Evolutionary conservation across 2,329 filamentous ascomycete genomes (phyloP).

Genomic region (Phialophora chinensis): DNA sequence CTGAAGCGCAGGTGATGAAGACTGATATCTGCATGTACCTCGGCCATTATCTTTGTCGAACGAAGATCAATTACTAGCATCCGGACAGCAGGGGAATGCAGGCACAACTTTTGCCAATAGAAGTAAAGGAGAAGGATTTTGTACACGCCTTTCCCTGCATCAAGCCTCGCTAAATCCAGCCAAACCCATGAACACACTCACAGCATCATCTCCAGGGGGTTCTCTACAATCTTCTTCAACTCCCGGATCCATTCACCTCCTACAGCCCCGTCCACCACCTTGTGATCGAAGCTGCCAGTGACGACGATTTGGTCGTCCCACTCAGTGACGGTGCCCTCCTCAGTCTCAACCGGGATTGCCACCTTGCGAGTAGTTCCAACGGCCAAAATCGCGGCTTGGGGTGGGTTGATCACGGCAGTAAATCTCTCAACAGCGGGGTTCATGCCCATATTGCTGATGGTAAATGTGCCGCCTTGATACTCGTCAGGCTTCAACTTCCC

Average conservation of each 20-base stretch:
- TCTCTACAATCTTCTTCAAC: constrained; percentile 97
- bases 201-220: constrained; percentile 91
- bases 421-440: constrained; percentile 95
- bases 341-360: constrained; percentile 80
- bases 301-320: constrained; percentile 98
- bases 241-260: constrained; percentile 96
- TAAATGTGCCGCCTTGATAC: constrained; percentile 98
- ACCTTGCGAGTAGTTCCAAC: constrained; percentile 97
- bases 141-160: constrained; percentile 35
- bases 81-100: constrained; percentile 16
- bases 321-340: constrained; percentile 79
- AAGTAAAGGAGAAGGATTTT: constrained; percentile 35
- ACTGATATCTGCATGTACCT: not conserved
- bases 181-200: constrained; percentile 55
- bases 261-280: constrained; percentile 94
- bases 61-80: constrained; percentile 14
- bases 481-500: constrained; percentile 99
- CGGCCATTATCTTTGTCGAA: not conserved
- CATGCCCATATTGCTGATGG: constrained; percentile 99
- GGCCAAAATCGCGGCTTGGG: constrained; percentile 92
- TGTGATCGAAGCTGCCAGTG: constrained; percentile 97
- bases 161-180: constrained; percentile 36
- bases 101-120: constrained; percentile 35
- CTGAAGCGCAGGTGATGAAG: not conserved
- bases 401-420: constrained; percentile 98